phyloP scores from a whole-genome alignment of 2,329 filamentous ascomycete genomes.

The Paecilomyces formosus region DNA sequence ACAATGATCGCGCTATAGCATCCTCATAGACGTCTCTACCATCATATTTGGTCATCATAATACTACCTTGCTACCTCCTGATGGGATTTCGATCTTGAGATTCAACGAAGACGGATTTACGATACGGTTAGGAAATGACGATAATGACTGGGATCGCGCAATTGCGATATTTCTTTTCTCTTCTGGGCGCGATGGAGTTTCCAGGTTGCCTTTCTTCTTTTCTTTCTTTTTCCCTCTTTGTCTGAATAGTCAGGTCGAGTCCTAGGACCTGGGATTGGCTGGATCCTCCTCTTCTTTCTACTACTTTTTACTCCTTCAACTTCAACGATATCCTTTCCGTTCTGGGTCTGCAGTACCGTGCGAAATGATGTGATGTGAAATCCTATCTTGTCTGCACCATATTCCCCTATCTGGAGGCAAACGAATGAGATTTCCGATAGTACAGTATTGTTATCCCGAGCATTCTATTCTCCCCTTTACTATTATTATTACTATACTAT shows the following conservation, averaged over 20 bases:
- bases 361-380: not conserved
- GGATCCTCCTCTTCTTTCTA: conserved; percentile 5
- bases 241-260: conserved; percentile 2
- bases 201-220: not conserved
- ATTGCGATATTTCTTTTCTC: not conserved
- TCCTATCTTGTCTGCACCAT: not conserved
- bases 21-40: not conserved
- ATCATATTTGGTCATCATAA: not conserved
- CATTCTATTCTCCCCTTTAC: conserved; percentile 10
- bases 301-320: conserved; percentile 1
- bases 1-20: conserved; percentile 29
- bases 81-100: not conserved
- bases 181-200: not conserved
- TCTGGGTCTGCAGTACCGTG: not conserved
- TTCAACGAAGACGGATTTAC: not conserved
- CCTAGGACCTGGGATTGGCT: not conserved
- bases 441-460: not conserved
- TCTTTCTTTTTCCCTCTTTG: not conserved
- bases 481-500: conserved; percentile 9
- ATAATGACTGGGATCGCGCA: not conserved
- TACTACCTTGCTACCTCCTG: not conserved
- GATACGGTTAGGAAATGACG: not conserved
- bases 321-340: not conserved
- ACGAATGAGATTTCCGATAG: not conserved
- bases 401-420: not conserved